phyloP scores from a whole-genome alignment of 202 grass and related monocot genomes.

The Hordeum pubiflorum region DNA sequence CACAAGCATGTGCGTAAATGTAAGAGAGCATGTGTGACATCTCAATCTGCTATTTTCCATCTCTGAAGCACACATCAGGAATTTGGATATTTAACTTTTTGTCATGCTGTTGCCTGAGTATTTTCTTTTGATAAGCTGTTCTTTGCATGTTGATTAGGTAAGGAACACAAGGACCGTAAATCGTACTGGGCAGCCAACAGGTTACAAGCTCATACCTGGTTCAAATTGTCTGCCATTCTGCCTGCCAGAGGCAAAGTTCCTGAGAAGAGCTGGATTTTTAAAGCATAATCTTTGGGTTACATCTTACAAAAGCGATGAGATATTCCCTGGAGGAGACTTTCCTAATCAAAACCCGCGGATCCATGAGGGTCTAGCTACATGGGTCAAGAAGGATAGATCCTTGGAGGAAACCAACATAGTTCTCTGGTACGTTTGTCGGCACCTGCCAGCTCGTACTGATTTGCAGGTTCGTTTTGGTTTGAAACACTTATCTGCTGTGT shows the following conservation, averaged over 20 bases:
- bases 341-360: constrained; percentile 50
- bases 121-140: background rate
- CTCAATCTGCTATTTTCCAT: background rate
- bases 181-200: constrained; percentile 51
- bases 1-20: background rate
- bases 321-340: constrained; percentile 45
- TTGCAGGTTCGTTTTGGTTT: background rate
- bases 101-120: background rate
- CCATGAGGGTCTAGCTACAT: constrained; percentile 45
- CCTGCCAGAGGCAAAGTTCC: constrained; percentile 43
- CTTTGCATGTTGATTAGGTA: constrained; percentile 32
- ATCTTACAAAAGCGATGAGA: constrained; percentile 41
- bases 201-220: constrained; percentile 53
- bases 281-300: constrained; percentile 63
- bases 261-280: constrained; percentile 56
- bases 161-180: constrained; percentile 52
- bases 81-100: background rate
- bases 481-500: background rate
- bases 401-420: constrained; percentile 47
- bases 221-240: constrained; percentile 39
- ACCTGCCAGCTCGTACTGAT: background rate
- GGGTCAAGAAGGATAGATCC: constrained; percentile 45
- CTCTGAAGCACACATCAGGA: background rate
- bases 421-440: constrained; percentile 24
- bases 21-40: background rate